Percentiles rank a stretch among this genome's conserved stretches.
Evolutionary conservation across 176 grass and related monocot genomes (phyloP).

Genomic region (Carex cristatella): DNA sequence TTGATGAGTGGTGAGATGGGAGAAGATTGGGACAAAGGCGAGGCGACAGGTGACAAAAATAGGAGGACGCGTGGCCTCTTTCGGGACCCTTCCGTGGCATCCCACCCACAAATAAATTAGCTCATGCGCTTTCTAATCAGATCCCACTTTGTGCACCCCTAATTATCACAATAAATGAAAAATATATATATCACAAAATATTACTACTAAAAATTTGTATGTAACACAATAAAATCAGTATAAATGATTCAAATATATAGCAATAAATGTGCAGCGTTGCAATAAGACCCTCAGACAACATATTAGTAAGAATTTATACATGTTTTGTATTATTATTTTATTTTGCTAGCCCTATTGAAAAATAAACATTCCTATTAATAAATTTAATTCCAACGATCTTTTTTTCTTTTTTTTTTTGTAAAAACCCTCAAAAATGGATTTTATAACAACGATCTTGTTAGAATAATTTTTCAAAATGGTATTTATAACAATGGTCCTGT

Average conservation of each 20-base stretch:
- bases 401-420: too few relatives aligned
- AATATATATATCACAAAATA: too few relatives aligned
- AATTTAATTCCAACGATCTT: background rate
- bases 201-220: background rate
- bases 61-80: constrained; percentile 47
- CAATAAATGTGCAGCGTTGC: background rate
- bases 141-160: background rate
- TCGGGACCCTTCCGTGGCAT: constrained; percentile 25
- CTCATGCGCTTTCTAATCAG: background rate
- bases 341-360: background rate
- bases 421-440: background rate
- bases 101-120: background rate
- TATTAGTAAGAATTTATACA: background rate
- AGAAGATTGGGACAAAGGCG: background rate
- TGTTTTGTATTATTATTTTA: background rate
- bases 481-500: too few relatives aligned
- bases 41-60: constrained; percentile 39
- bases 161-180: background rate
- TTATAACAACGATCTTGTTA: too few relatives aligned
- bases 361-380: background rate
- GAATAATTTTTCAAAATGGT: too few relatives aligned
- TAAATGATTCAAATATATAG: background rate
- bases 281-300: background rate
- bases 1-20: background rate
- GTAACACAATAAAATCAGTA: background rate